Percentiles rank a stretch among this genome's conserved stretches.
These are phyloP conservation scores for Zoysia japonica DNA, from an alignment of 176 grass and related monocot genomes.

Conservation along the genomic window DNA sequence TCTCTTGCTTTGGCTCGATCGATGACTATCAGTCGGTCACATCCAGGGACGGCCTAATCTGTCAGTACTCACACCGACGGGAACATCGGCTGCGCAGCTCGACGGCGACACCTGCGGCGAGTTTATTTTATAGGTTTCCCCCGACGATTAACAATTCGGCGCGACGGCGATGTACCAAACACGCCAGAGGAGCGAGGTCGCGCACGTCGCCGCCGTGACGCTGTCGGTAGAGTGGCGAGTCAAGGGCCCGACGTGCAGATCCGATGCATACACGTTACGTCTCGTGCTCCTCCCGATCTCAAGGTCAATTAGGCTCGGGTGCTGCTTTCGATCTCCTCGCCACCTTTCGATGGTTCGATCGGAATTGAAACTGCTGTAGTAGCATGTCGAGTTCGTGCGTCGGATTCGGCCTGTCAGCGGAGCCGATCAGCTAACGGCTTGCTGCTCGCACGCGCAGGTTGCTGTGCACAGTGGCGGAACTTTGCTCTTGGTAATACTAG, in stretches of 20 bases:
- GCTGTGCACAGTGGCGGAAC: no score
- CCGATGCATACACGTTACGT: background rate
- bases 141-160: background rate
- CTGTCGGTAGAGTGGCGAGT: background rate
- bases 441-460: no score
- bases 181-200: background rate
- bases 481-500: no score
- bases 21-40: background rate
- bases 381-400: no score
- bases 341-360: no score
- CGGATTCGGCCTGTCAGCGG: no score
- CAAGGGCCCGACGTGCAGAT: background rate
- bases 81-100: background rate
- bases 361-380: background rate
- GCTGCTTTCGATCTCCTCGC: no score
- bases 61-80: background rate
- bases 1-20: no score
- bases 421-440: no score
- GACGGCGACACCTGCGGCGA: background rate
- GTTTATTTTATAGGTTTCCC: background rate
- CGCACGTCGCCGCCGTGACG: background rate
- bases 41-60: constrained; percentile 29
- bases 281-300: background rate
- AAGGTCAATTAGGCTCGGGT: no score
- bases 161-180: background rate